A percentile compares a stretch with the other conserved stretches of the same genome.
phyloP scores from a whole-genome alignment of 371 early-diverging fungal genomes.

The Circinella umbellata region DNA sequence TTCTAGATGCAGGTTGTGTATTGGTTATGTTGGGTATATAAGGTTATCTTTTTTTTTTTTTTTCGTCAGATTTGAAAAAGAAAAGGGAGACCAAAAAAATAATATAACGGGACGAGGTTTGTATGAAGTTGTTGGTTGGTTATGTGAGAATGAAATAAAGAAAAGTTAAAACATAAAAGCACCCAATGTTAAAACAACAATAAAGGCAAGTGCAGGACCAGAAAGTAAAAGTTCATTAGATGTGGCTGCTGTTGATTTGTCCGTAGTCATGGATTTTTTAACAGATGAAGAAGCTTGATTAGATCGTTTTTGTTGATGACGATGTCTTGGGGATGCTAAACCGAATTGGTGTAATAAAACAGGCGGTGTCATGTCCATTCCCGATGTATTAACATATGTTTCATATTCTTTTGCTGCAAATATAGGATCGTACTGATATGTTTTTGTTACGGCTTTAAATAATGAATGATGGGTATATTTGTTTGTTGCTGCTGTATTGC shows the following conservation, averaged over 20 bases:
- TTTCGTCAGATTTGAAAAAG: too few species aligned
- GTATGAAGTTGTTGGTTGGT: background rate
- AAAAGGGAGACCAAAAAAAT: too few species aligned
- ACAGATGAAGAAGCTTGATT: background rate
- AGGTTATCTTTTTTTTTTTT: too few species aligned
- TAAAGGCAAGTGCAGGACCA: conserved; percentile 25
- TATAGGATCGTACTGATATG: conserved; percentile 7
- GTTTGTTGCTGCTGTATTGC: background rate
- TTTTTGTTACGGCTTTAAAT: conserved; percentile 14
- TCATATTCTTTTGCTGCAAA: conserved; percentile 21
- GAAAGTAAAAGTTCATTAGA: conserved; percentile 16
- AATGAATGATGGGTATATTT: background rate
- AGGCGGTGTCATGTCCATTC: conserved; percentile 6
- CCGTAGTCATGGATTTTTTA: background rate
- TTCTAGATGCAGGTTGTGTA: too few species aligned
- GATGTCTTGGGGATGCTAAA: conserved; percentile 6
- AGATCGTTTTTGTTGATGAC: background rate
- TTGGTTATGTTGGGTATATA: too few species aligned
- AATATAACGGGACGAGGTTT: background rate
- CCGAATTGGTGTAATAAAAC: background rate
- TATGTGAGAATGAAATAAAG: background rate
- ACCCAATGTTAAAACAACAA: conserved; percentile 22
- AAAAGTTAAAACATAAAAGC: conserved; percentile 23
- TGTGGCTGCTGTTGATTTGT: background rate
- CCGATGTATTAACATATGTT: conserved; percentile 12